Evolutionary conservation across 371 early-diverging fungal species (phyloP), one percentile per base, ranked within the genome.

Genomic region (Quaeritorhiza haematococci): DNA sequence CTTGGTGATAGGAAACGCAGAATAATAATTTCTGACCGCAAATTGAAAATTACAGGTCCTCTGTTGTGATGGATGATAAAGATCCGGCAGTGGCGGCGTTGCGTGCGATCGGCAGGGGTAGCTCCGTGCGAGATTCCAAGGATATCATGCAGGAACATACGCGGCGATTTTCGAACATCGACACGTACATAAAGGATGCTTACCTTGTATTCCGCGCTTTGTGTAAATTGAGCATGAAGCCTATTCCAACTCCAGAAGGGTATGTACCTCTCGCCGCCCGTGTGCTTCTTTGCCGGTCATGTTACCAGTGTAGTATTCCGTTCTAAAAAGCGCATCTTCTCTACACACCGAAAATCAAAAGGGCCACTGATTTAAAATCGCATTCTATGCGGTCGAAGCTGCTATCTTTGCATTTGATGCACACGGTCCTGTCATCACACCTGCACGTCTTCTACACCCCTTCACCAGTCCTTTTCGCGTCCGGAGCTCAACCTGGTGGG

Each of bases 121-220:
- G 55, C 13, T 55, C 55, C 5, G 55, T 59, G 8, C 64, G 64
- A 13, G 60, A 52, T 26, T 70, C 62, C 7, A 56, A 58, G 42
- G 67, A 71, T 33, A 66, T 65, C 35, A 45, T 59, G 43, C 52
- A n/a, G 27, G 26, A 35, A 29, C 8, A 32, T 23, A 24, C n/a
- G n/a, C 17, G 1, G 26, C 7, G 21, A 24, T 3, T 38, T 8
- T 19, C 53, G 28, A 55, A 6, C 43, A 62, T 59, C 51, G 72
- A 80, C 30, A 60, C 69, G 28, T 73, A 74, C 59, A 61, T 81
- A 61, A 76, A 85, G 54, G 96, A 97, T 68, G 90, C 90, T 2
- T 92, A 89, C 35, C 71, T 92, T 21, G 86, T 94, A 0, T 86
- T 97, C 67, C 86, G 96, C 10, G 91, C 95, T 1, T 78, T 97